Conservation (phyloP, 2,329 filamentous ascomycete species). For the Colletotrichum sublineola region DNA sequence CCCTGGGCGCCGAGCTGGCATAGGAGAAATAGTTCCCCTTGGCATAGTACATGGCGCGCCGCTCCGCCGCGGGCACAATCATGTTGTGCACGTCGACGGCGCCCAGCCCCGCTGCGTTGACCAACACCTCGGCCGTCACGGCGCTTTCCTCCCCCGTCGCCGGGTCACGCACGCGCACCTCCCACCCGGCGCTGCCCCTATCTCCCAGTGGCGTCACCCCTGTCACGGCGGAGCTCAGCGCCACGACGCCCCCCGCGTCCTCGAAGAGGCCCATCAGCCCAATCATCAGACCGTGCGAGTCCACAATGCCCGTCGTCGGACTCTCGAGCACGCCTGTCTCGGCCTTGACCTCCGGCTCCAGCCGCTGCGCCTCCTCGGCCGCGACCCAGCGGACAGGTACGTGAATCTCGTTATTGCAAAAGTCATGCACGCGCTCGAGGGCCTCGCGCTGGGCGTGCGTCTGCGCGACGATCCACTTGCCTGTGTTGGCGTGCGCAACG, state of each 20-base stretch:
- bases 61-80: conserved; percentile 72
- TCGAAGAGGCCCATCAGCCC: conserved; percentile 83
- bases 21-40: conserved; percentile 98
- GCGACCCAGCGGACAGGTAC: conserved; percentile 82
- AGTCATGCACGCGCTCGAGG: conserved; percentile 64
- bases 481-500: conserved; percentile 80
- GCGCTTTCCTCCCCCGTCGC: conserved; percentile 62
- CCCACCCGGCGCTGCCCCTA: conserved; percentile 75
- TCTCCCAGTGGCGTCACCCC: conserved; percentile 64
- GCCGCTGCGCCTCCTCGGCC: conserved; percentile 68
- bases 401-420: conserved; percentile 55
- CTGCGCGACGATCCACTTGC: conserved; percentile 97
- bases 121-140: conserved; percentile 80
- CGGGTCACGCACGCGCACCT: conserved; percentile 68
- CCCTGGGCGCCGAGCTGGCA: conserved; percentile 69
- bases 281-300: conserved; percentile 88
- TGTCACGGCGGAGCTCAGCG: conserved; percentile 76
- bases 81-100: conserved; percentile 86
- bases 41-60: conserved; percentile 79
- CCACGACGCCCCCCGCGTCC: conserved; percentile 79
- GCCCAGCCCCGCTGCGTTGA: conserved; percentile 89
- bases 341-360: conserved; percentile 83
- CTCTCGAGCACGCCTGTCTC: conserved; percentile 83
- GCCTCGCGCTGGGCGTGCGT: conserved; percentile 76
- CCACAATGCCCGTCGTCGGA: conserved; percentile 89